A percentile compares a stretch with the other conserved stretches of the same genome.
Conservation (phyloP, 352 stramenopile genomes). For the Globisporangium polare region DNA sequence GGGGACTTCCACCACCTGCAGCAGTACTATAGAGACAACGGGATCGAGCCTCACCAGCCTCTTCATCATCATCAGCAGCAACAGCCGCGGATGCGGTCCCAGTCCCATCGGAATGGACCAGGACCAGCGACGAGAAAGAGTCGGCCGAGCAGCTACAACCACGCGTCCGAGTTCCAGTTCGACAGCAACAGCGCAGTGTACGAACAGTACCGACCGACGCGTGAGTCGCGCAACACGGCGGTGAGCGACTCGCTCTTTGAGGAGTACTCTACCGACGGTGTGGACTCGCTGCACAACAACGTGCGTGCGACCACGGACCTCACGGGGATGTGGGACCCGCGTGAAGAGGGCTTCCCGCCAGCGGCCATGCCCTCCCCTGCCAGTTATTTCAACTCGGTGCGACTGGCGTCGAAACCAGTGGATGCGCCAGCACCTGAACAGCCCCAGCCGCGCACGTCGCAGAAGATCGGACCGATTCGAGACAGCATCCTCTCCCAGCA, state of each 20-base stretch:
- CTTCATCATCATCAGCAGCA: slow-evolving; percentile 16
- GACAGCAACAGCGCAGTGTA: not conserved
- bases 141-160: not conserved
- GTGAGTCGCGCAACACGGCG: slow-evolving; percentile 5
- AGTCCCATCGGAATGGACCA: slow-evolving; percentile 3
- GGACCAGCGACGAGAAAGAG: slow-evolving; percentile 3
- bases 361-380: slow-evolving; percentile 10
- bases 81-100: not conserved
- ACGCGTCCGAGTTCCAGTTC: not conserved
- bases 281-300: slow-evolving; percentile 10
- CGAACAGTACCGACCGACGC: slow-evolving; percentile 7
- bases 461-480: slow-evolving; percentile 20
- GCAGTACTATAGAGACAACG: not conserved
- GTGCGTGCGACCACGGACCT: slow-evolving; percentile 45
- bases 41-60: slow-evolving; percentile 4
- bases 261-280: slow-evolving; percentile 36
- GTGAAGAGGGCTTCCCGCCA: slow-evolving; percentile 10
- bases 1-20: slow-evolving; percentile 14
- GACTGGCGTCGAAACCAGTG: slow-evolving; percentile 16
- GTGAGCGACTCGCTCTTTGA: slow-evolving; percentile 32
- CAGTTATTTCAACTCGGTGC: slow-evolving; percentile 15
- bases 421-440: slow-evolving; percentile 2
- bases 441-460: slow-evolving; percentile 15
- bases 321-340: slow-evolving; percentile 39
- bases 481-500: slow-evolving; percentile 27